phyloP scores from a whole-genome alignment of 805 yeast genomes.

The Starmerella vaccinii region DNA sequence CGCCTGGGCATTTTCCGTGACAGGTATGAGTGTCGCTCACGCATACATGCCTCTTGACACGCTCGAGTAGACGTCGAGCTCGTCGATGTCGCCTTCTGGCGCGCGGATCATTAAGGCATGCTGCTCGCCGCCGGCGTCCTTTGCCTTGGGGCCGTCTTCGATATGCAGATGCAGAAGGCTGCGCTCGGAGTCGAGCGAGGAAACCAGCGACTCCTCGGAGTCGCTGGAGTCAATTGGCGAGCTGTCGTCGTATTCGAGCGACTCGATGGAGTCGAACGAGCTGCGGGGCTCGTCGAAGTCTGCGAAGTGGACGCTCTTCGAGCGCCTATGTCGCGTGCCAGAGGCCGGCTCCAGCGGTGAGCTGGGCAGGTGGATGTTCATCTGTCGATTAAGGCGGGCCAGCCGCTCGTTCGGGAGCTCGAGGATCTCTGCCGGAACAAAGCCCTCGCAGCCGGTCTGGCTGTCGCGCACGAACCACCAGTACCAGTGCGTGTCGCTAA shows the following conservation, averaged over 20 bases:
- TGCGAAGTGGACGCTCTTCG: neutral
- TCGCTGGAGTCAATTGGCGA: neutral
- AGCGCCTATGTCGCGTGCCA: neutral
- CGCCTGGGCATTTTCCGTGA: neutral
- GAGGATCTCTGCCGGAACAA: slow-evolving; percentile 91
- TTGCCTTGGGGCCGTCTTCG: neutral
- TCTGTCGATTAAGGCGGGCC: slow-evolving; percentile 85
- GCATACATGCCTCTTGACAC: neutral
- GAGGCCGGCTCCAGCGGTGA: slow-evolving; percentile 1
- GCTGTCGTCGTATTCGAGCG: neutral
- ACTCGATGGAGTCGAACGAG: neutral
- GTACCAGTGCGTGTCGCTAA: slow-evolving; percentile 84
- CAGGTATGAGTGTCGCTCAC: neutral
- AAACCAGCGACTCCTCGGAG: slow-evolving; percentile 2
- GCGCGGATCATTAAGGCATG: neutral
- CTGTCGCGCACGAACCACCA: slow-evolving; percentile 83
- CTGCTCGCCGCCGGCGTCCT: neutral
- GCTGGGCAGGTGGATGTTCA: slow-evolving; percentile 37
- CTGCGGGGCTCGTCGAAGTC: neutral
- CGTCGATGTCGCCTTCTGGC: neutral
- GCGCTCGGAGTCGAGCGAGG: neutral
- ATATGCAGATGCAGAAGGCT: neutral
- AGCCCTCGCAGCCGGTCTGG: slow-evolving; percentile 65
- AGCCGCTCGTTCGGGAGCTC: slow-evolving; percentile 86
- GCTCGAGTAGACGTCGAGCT: neutral